Conservation (phyloP, 2,329 filamentous ascomycete species). For the Xylariales sp. region DNA sequence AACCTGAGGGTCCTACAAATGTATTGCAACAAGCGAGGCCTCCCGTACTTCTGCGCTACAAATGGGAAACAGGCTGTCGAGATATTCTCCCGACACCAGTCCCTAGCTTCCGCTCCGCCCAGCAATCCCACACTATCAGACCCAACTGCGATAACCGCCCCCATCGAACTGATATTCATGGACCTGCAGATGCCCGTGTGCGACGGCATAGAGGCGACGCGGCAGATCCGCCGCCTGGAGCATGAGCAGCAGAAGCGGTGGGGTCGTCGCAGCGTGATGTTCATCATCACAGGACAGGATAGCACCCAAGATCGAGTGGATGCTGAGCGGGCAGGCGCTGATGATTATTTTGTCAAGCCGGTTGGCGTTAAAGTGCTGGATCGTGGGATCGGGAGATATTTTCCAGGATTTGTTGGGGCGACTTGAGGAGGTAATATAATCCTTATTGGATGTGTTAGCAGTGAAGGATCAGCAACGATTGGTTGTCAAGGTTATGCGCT, state of each 20-base stretch:
- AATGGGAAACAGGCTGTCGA: slow-evolving; percentile 41
- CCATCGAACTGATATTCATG: slow-evolving; percentile 36
- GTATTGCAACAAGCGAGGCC: slow-evolving; percentile 38
- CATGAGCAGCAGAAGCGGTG: slow-evolving; percentile 21
- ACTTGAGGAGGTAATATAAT: too few relatives aligned
- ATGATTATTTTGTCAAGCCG: slow-evolving; percentile 9
- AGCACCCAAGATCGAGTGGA: slow-evolving; percentile 7
- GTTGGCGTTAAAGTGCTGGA: slow-evolving; percentile 5
- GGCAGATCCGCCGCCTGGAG: slow-evolving; percentile 30
- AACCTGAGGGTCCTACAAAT: slow-evolving; percentile 43
- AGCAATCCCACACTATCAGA: too few relatives aligned
- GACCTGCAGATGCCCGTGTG: slow-evolving; percentile 39
- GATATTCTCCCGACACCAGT: slow-evolving; percentile 19
- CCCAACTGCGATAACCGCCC: too few relatives aligned
- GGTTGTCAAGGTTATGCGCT: too few relatives aligned
- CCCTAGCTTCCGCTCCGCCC: not conserved
- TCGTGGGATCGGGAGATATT: slow-evolving; percentile 1
- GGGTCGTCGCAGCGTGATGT: slow-evolving; percentile 1
- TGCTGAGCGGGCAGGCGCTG: slow-evolving; percentile 5
- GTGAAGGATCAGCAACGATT: too few relatives aligned
- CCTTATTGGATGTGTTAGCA: too few relatives aligned
- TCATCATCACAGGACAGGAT: slow-evolving; percentile 22
- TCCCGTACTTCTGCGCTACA: slow-evolving; percentile 35
- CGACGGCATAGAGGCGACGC: slow-evolving; percentile 33
- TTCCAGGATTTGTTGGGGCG: slow-evolving; percentile 6